These are phyloP conservation scores for Xylaria sp. DNA, from an alignment of 2,329 filamentous ascomycete species.

Conservation along the genomic window DNA sequence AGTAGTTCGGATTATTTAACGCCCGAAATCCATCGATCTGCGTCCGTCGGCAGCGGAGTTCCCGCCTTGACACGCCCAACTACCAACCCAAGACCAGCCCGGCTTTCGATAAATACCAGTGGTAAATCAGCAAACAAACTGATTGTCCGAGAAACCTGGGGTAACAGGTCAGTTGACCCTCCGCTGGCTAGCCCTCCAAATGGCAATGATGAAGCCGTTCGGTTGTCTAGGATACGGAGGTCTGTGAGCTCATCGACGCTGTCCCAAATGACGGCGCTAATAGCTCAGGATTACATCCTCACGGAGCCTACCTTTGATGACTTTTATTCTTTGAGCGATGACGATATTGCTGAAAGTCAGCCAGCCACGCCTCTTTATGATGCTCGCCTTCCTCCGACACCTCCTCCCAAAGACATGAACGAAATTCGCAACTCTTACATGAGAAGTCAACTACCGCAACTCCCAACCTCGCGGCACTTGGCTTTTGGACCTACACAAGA, in stretches of 20 bases:
- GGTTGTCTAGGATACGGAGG: slow-evolving; percentile 23
- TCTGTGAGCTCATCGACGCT: slow-evolving; percentile 27
- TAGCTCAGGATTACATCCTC: slow-evolving; percentile 35
- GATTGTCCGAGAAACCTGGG: slow-evolving; percentile 27
- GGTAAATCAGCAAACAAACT: neutral
- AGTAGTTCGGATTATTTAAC: slow-evolving; percentile 16
- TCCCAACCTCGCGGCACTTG: slow-evolving; percentile 4
- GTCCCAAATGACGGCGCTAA: slow-evolving; percentile 25
- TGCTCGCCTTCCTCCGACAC: slow-evolving; percentile 24
- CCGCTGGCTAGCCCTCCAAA: neutral
- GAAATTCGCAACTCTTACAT: slow-evolving; percentile 2
- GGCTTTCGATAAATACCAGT: neutral
- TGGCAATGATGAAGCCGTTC: slow-evolving; percentile 10
- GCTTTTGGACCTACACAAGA: slow-evolving; percentile 18
- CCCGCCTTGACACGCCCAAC: slow-evolving; percentile 15
- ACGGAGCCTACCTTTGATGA: slow-evolving; percentile 49
- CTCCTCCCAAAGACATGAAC: slow-evolving; percentile 28
- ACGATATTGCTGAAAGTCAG: slow-evolving; percentile 50
- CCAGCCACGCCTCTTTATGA: slow-evolving; percentile 19
- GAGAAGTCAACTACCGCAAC: slow-evolving; percentile 3
- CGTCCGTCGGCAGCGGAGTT: slow-evolving; percentile 12
- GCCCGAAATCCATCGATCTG: slow-evolving; percentile 13
- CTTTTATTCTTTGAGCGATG: slow-evolving; percentile 50
- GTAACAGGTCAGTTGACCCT: slow-evolving; percentile 23
- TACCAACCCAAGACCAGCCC: slow-evolving; percentile 11